phyloP scores from a whole-genome alignment of 2,329 filamentous ascomycete species.

The Leptoxyphium fumago region DNA sequence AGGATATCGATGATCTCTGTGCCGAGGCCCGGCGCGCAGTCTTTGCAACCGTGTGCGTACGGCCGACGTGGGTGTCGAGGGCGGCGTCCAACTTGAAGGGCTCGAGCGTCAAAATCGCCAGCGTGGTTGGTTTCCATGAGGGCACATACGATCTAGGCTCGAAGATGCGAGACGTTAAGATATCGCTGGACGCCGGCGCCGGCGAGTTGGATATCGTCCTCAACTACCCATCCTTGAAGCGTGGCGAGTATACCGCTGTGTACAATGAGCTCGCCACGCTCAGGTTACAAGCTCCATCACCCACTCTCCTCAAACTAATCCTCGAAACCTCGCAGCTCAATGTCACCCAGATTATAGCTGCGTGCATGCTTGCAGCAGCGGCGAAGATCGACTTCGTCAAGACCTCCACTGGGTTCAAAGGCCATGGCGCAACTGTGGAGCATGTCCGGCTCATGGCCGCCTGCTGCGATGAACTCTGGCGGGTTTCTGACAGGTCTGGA shows the following conservation, averaged over 20 bases:
- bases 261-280: slow-evolving; percentile 40
- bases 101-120: slow-evolving; percentile 36
- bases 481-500: slow-evolving; percentile 4
- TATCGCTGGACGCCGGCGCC: slow-evolving; percentile 36
- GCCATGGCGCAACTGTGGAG: slow-evolving; percentile 36
- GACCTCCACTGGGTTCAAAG: slow-evolving; percentile 45
- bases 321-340: slow-evolving; percentile 42
- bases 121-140: slow-evolving; percentile 46
- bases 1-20: slow-evolving; percentile 40
- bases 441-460: slow-evolving; percentile 41
- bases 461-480: slow-evolving; percentile 28
- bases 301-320: slow-evolving; percentile 39
- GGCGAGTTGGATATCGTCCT: slow-evolving; percentile 45
- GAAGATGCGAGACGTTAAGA: slow-evolving; percentile 38
- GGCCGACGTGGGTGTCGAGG: slow-evolving; percentile 36
- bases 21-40: slow-evolving; percentile 35
- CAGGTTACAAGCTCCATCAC: slow-evolving; percentile 29
- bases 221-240: slow-evolving; percentile 34
- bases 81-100: slow-evolving; percentile 35
- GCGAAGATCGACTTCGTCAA: slow-evolving; percentile 46
- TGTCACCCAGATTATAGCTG: slow-evolving; percentile 37
- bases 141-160: slow-evolving; percentile 37
- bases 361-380: slow-evolving; percentile 34
- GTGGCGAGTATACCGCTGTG: slow-evolving; percentile 30
- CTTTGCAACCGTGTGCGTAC: slow-evolving; percentile 43